Base-by-base conservation (phyloP, 2,329 filamentous ascomycete species). In the Byssothecium circinans region DNA sequence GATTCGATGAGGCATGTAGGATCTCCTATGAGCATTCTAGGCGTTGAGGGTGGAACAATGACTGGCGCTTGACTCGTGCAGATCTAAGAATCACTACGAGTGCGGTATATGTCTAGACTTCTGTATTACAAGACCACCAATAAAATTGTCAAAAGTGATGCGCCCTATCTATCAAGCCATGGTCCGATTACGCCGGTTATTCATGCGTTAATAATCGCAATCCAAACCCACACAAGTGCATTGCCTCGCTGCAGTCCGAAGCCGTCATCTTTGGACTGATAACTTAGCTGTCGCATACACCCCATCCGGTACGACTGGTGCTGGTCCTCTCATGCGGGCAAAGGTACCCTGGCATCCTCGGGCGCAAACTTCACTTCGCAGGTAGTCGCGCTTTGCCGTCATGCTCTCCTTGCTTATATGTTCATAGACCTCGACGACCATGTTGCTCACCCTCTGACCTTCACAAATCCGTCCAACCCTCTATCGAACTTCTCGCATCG, bases 401-500 rank as follows among this genome's bases (percentile, higher is more conserved):
- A 10, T 25, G 23, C 10, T 25, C 6, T 25, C 10, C 23, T 5
- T 25, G 23, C 23, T 25, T 10, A 25, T 10, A 10, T 25, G 4
- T 4, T 32, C 29, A 32, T 32, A 12, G 14, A 5, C 12, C 14
- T n/a, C 14, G 7, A 12, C 29, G 6, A 20, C 12, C 19, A 11
- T 27, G 2, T 32, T 33, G 30, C 32, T 67, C 62, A 69, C 30
- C 64, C 63, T 41, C 66, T 62, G 19, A 70, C 65, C 67, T 89
- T 84, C 62, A 96, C 83, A 73, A 91, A 95, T 30, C 85, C 88
- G 57, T 82, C 81, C 56, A 96, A 71, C 71, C 89, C 89, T 61
- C 91, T 81, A 71, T 99, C 94, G 75, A 96, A 99, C 61, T 90
- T 88, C 67, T 97, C 94, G 74, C 94, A 96, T 52, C 94, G 81